Evolutionary conservation across 2,329 filamentous ascomycete species (phyloP).

Genomic region (Beauveria sp.): DNA sequence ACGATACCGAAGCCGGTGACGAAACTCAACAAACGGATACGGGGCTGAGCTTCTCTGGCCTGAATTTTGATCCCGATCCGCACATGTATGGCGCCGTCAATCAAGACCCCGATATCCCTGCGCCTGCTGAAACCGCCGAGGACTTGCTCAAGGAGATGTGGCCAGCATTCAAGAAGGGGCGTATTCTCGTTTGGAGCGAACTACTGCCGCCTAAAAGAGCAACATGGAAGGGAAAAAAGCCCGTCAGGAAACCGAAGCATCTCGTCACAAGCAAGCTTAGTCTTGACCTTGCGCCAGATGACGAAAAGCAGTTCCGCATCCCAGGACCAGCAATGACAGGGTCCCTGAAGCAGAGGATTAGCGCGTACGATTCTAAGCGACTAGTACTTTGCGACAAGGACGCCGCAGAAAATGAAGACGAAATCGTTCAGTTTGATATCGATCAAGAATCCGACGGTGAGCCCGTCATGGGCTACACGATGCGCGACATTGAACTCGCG

Average conservation of each 20-base stretch:
- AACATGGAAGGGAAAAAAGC: slow-evolving; percentile 69
- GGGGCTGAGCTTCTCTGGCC: slow-evolving; percentile 29
- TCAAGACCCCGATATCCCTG: slow-evolving; percentile 56
- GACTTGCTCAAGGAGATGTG: slow-evolving; percentile 74
- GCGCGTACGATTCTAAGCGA: slow-evolving; percentile 42
- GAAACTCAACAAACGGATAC: slow-evolving; percentile 25
- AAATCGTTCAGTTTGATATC: slow-evolving; percentile 35
- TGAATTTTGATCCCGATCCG: slow-evolving; percentile 42
- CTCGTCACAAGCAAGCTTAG: slow-evolving; percentile 81
- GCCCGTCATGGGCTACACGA: slow-evolving; percentile 63
- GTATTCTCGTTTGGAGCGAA: slow-evolving; percentile 70
- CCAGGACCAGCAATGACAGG: slow-evolving; percentile 48
- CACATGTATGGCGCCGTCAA: slow-evolving; percentile 38
- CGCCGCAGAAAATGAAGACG: slow-evolving; percentile 26
- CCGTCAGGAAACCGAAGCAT: slow-evolving; percentile 70
- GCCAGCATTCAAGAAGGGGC: slow-evolving; percentile 70
- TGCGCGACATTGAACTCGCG: slow-evolving; percentile 75
- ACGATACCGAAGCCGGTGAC: slow-evolving; percentile 30
- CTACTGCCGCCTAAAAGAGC: slow-evolving; percentile 76
- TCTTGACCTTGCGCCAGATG: slow-evolving; percentile 77
- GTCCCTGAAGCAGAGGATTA: slow-evolving; percentile 47
- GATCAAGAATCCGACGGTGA: slow-evolving; percentile 52
- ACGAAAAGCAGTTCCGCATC: slow-evolving; percentile 79
- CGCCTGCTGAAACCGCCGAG: slow-evolving; percentile 62
- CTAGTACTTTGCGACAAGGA: slow-evolving; percentile 38